Base-by-base conservation (phyloP, 768 basidiomycete genomes). In the Mycena metata region DNA sequence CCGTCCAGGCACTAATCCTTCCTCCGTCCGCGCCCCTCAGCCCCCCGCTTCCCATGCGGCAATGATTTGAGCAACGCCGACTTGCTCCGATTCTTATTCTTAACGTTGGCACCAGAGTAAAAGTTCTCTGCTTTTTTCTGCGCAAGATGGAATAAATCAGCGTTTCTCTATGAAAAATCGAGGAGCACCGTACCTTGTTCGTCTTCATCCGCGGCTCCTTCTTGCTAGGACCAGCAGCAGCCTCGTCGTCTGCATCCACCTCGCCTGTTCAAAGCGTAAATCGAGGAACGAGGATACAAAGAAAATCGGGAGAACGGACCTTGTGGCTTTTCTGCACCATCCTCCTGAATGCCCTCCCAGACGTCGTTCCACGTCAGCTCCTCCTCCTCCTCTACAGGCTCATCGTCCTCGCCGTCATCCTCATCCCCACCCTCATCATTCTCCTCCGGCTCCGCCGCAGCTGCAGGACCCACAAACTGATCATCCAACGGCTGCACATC, bases 41-140 rank as follows among this genome's bases (percentile, higher is more conserved):
- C 73, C 69, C 81, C 73, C 69, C 81, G 82, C 76, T 87, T 89
- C 46, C 89, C 89, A 54, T 80, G 81, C 33, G 86, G 83, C 23
- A 90, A 76, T 12, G 87, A 83, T 75, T 87, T 88, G 79, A 92
- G 80, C 55, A 91, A 71, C 24, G 86, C 84, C 23, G 88, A 85
- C 74, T 91, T 92, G 52, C 80, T 80, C 39, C 93, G 89, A 70
- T 89, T 94, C 79, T 92, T 95, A 80, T 95, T 95, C 84, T 96
- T 96, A 70, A 96, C 93, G 70, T 96, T 96, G 6, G 92, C 88
- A 45, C 77, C 85, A 4, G 90, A 88, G 82, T 94, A 98, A 83
- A 96, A 98, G 82, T 99, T 98, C 63, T 86, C 84, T 12, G 94
- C 89, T 81, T 94, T 96, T 83, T 90, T 91, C 95, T 95, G 75